Evolutionary conservation across 2,329 filamentous ascomycete genomes (phyloP).

Genomic region (Hymenoscyphus scutula): DNA sequence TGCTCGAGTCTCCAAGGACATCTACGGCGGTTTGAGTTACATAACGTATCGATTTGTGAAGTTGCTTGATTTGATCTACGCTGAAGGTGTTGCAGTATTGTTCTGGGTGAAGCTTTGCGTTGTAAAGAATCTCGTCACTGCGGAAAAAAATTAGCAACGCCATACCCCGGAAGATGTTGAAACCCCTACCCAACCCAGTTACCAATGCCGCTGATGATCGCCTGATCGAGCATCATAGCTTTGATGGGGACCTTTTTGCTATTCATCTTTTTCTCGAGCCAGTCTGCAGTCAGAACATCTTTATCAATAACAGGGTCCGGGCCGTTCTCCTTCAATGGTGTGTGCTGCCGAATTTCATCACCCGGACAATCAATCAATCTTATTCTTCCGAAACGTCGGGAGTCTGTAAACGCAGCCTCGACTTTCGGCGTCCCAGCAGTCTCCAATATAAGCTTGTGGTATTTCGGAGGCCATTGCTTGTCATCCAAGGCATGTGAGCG

Average conservation of each 20-base stretch:
- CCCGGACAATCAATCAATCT: conserved; percentile 79
- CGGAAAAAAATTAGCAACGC: conserved; percentile 16
- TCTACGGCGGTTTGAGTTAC: conserved; percentile 80
- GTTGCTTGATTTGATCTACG: conserved; percentile 65
- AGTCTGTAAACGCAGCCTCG: conserved; percentile 78
- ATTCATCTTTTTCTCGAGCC: conserved; percentile 67
- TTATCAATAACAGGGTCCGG: conserved; percentile 87
- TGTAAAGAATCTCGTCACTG: conserved; percentile 84
- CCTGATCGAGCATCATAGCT: conserved; percentile 82
- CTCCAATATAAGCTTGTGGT: conserved; percentile 80
- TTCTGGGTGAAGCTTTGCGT: conserved; percentile 86
- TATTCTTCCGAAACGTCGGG: conserved; percentile 74
- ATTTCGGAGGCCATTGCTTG: conserved; percentile 80
- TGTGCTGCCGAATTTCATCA: conserved; percentile 69
- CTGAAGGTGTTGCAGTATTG: conserved; percentile 84
- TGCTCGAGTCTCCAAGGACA: conserved; percentile 73
- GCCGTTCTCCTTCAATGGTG: conserved; percentile 85
- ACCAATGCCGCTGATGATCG: conserved; percentile 85
- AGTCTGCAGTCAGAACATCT: conserved; percentile 72
- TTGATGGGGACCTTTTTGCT: conserved; percentile 85
- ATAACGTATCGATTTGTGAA: conserved; percentile 72
- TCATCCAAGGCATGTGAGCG: conserved; percentile 55
- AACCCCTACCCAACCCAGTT: conserved; percentile 80
- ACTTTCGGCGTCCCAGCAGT: conserved; percentile 53
- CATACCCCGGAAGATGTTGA: background rate